These are phyloP conservation scores for Dendrocalamus latiflorus DNA, from an alignment of 202 grass and related monocot genomes.

Conservation along the genomic window DNA sequence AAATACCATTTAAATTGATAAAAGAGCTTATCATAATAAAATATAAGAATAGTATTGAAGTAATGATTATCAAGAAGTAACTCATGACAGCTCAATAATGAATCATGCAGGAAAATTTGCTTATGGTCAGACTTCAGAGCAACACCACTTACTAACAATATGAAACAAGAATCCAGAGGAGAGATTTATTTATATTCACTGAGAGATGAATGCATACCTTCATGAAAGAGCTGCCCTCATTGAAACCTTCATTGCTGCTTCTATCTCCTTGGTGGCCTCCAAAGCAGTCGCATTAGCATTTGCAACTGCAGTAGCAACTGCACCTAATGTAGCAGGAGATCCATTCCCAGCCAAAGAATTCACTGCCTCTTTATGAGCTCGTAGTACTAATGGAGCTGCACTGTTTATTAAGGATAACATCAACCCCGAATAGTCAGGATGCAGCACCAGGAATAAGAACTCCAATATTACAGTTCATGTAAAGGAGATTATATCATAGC, in stretches of 20 bases:
- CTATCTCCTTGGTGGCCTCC: slow-evolving; percentile 91
- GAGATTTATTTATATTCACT: background rate
- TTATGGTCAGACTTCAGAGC: background rate
- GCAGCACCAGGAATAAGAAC: slow-evolving; percentile 5
- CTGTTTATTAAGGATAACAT: slow-evolving; percentile 42
- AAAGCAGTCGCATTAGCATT: slow-evolving; percentile 86
- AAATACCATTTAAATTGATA: background rate
- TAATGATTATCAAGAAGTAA: background rate
- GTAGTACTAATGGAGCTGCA: slow-evolving; percentile 80
- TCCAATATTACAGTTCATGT: background rate
- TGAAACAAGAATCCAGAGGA: background rate
- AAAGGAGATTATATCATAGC: background rate
- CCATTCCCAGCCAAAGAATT: slow-evolving; percentile 79
- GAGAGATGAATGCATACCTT: slow-evolving; percentile 48
- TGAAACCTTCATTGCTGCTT: slow-evolving; percentile 80
- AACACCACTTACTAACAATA: background rate
- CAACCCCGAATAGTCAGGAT: slow-evolving; percentile 2
- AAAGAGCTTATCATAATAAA: background rate
- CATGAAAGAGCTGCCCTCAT: slow-evolving; percentile 84
- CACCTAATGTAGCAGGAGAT: slow-evolving; percentile 63
- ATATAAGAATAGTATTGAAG: background rate
- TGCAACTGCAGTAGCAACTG: slow-evolving; percentile 88
- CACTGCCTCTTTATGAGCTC: slow-evolving; percentile 89
- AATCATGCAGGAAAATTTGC: background rate
- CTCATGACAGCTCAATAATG: background rate